Evolutionary conservation across 495 filamentous ascomycete species (phyloP), one percentile per base, ranked within the genome.

Genomic region (Aspergillus olivimuriae): DNA sequence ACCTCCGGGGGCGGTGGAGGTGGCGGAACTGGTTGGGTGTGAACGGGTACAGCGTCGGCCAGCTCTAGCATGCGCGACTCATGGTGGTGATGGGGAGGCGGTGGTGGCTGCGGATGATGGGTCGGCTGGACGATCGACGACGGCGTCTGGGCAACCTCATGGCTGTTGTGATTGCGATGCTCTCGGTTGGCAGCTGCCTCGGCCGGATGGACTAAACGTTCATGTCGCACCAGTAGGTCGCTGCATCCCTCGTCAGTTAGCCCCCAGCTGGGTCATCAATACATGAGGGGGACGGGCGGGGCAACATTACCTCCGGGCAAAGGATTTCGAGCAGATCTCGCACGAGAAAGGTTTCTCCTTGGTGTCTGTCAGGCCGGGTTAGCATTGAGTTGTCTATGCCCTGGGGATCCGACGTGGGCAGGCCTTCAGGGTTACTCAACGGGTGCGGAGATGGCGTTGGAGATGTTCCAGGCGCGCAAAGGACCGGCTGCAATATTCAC

Each of bases 141-240:
- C 44, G 66, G 62, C 9, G 62, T 62, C 26, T 50, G 55, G 49
- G 65, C 52, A 42, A 63, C 52, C 35, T 69, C 67, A 46, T 66
- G 60, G 32, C 44, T 49, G 37, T 36, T 51, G 38, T 66, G 59
- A 10, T 51, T 56, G 18, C 67, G 69, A 44, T 70, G 59, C 46
- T 70, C 68, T 47, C 67, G 67, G 63, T 63, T 59, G 36, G 62
- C 60, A 31, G 69, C 67, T 38, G 53, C 58, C 50, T 83, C 80
- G 54, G 78, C 77, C 52, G 80, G 75, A 63, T 86, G 82, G 51
- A 84, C 81, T 63, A 84, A 73, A 65, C 81, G 82, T 63, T 83
- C 78, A 71, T 86, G 82, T 55, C 82, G 78, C 56, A 83, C 78
- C 56, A 86, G 72, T 34, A 84, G 73, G 60, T 85, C 81, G 57